Evolutionary conservation across 371 early-diverging fungal species (phyloP), one percentile per base, ranked within the genome.

Genomic region (Mortierella sp.): DNA sequence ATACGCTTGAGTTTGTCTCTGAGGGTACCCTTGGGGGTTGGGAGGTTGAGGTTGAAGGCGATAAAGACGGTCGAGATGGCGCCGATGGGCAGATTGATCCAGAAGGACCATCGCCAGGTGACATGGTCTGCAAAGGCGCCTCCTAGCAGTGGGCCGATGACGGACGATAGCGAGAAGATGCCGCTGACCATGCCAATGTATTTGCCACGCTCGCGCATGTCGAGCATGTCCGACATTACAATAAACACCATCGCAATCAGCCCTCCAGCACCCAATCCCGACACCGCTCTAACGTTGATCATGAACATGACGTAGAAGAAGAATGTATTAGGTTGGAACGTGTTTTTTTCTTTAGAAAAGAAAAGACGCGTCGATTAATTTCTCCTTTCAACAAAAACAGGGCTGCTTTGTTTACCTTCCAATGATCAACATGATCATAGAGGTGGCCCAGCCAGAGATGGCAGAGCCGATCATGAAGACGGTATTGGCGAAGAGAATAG

Each of bases 181-280:
- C 80, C 88, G 0, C 90, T 91, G 50, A 92, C 73, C 34, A 90
- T 73, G 16, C 90, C 91, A 11, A 89, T 75, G 77, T 89, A 93
- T 14, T 87, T 86, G 64, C 89, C 89, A n/a, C 91, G 87, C 69
- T 89, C 80, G 14, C 77, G 74, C 81, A 79, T 76, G 65, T 78
- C 79, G 7, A 82, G 71, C 68, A 95, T 85, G 68, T 95, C 96
- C 0, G 94, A 89, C 43, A 95, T 91, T 66, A 95, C 92, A 53
- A 95, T 91, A 64, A 95, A 86, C 26, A 89, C 89, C 71, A 94
- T 81, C 11, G 92, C 87, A 39, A 93, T 86, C 13, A 96, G 80
- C 6, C 96, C 95, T 26, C 93, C 93, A 39, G 95, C 96, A 47
- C 98, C 97, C 41, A 94, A 76, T 29, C 96, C 96, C 13, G 95